These are phyloP conservation scores for Metschnikowia peoriensis DNA, from an alignment of 805 yeast genomes.

Conservation along the genomic window DNA sequence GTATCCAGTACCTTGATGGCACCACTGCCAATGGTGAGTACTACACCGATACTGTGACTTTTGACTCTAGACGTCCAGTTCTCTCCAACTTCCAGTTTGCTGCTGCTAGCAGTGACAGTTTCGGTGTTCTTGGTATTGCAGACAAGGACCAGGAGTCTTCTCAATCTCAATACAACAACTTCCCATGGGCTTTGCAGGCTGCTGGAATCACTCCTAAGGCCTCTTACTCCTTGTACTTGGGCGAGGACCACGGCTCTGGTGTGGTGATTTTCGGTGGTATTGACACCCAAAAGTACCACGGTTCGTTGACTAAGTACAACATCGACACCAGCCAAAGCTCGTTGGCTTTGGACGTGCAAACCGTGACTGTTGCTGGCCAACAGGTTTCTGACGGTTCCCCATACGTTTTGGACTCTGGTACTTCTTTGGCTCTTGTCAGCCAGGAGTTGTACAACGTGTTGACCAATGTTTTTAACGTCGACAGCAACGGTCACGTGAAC, in stretches of 20 bases:
- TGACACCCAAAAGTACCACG: conserved; percentile 37
- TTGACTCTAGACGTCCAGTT: conserved; percentile 6
- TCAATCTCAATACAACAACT: conserved; percentile 33
- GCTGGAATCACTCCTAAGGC: conserved; percentile 56
- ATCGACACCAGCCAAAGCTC: conserved; percentile 3
- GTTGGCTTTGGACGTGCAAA: conserved; percentile 7
- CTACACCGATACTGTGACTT: conserved; percentile 9
- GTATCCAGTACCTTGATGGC: conserved; percentile 11
- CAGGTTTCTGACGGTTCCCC: conserved; percentile 3
- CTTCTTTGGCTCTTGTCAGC: conserved; percentile 14
- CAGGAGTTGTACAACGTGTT: conserved; percentile 7
- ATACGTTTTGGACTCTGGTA: conserved; percentile 16
- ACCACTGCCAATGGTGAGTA: conserved; percentile 10
- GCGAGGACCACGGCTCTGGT: conserved; percentile 32
- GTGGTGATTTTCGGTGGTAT: conserved; percentile 41
- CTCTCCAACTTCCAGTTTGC: conserved; percentile 14
- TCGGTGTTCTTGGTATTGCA: conserved; percentile 14
- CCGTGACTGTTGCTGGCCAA: conserved; percentile 11
- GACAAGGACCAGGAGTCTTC: conserved; percentile 12
- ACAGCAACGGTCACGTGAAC: conserved; percentile 9
- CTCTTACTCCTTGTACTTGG: conserved; percentile 63
- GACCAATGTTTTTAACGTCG: conserved; percentile 7
- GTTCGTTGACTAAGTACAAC: conserved; percentile 8
- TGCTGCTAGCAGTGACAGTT: background rate
- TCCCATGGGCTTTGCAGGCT: conserved; percentile 59